These are phyloP conservation scores for Scedosporium aurantiacum DNA, from an alignment of 2,329 filamentous ascomycete species.

Conservation along the genomic window DNA sequence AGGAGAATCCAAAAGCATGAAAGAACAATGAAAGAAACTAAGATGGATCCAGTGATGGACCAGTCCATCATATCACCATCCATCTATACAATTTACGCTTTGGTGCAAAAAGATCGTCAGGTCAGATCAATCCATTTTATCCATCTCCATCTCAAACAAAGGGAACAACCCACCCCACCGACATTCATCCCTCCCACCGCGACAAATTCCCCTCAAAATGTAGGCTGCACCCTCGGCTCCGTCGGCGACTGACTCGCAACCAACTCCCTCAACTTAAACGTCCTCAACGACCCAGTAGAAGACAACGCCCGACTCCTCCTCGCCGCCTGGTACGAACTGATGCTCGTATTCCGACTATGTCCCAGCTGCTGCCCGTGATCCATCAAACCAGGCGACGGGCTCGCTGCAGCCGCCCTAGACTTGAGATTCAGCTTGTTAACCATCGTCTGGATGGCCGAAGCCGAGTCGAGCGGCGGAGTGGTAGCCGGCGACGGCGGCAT, in stretches of 20 bases:
- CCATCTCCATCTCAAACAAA: not conserved
- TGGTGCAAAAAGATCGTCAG: not conserved
- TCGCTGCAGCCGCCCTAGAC: constrained; percentile 12
- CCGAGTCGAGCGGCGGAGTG: constrained; percentile 18
- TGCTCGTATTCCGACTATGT: constrained; percentile 6
- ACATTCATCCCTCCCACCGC: not conserved
- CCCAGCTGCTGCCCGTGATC: constrained; percentile 3
- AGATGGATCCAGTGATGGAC: not conserved
- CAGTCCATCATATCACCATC: not conserved
- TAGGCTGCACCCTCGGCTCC: not conserved
- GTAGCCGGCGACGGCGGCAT: constrained; percentile 13
- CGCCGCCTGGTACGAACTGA: not conserved
- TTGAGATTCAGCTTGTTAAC: constrained; percentile 22
- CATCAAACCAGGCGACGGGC: constrained; percentile 10
- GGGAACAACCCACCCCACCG: not conserved
- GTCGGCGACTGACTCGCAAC: constrained; percentile 8
- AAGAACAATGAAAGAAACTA: not conserved
- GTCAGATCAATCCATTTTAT: not conserved
- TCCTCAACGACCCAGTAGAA: constrained; percentile 13
- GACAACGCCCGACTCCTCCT: constrained; percentile 8
- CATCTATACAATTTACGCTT: not conserved
- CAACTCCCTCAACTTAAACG: constrained; percentile 13
- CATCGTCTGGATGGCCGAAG: constrained; percentile 19
- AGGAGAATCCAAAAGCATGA: no score
- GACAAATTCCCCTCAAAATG: not conserved